Evolutionary conservation across 106 monocot genomes (phyloP).

Genomic region (Dioscorea zingiberensis): DNA sequence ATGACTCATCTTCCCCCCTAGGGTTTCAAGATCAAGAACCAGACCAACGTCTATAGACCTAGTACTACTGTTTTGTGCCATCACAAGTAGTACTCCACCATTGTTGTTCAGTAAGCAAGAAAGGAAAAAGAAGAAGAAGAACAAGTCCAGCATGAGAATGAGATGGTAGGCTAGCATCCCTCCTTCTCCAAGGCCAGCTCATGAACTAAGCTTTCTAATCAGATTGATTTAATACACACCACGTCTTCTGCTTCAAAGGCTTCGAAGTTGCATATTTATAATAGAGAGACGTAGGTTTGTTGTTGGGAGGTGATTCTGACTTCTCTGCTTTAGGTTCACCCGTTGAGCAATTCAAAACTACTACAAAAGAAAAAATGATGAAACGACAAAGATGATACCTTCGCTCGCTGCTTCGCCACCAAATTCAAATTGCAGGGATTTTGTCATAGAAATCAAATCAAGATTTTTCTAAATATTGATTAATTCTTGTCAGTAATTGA

Average conservation of each 20-base stretch:
- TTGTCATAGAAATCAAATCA: too few species aligned
- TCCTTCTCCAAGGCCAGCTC: background rate
- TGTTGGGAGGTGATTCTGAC: too few species aligned
- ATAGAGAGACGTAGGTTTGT: too few species aligned
- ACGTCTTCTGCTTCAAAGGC: background rate
- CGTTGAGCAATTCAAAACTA: too few species aligned
- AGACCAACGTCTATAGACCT: slow-evolving; percentile 14
- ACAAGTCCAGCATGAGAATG: background rate
- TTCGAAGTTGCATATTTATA: too few species aligned
- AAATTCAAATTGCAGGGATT: too few species aligned
- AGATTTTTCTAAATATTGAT: too few species aligned
- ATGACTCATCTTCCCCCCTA: slow-evolving; percentile 11
- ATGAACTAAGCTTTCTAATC: background rate
- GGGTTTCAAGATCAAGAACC: slow-evolving; percentile 11
- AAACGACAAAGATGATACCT: too few species aligned
- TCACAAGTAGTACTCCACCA: background rate
- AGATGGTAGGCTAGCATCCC: background rate
- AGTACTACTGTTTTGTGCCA: background rate
- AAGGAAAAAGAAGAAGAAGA: background rate
- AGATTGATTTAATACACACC: background rate
- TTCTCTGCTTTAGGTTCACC: too few species aligned
- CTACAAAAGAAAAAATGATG: too few species aligned
- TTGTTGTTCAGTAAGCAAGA: background rate
- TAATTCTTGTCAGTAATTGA: too few species aligned
- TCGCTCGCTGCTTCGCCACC: too few species aligned